These are phyloP conservation scores for Corylus heterophylla DNA, from an alignment of 306 rosid genomes.

Conservation along the genomic window DNA sequence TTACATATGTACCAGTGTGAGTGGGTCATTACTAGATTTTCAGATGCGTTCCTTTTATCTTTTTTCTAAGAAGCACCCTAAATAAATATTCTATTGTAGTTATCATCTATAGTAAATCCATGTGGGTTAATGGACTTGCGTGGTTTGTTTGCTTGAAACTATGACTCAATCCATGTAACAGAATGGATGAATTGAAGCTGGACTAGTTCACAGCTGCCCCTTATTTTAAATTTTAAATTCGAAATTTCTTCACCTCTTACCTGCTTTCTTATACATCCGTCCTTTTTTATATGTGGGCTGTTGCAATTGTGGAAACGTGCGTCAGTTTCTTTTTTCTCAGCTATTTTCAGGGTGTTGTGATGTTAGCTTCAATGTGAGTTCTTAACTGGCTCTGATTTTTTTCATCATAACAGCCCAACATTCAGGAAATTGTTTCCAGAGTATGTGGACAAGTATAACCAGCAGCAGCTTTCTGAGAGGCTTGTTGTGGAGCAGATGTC, in stretches of 20 bases:
- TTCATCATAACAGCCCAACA: conserved; percentile 54
- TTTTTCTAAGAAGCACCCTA: not conserved
- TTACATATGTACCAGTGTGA: not conserved
- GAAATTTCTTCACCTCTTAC: not conserved
- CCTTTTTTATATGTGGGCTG: not conserved
- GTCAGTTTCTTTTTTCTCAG: not conserved
- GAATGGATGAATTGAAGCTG: not conserved
- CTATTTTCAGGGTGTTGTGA: not conserved
- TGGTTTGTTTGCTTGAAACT: not conserved
- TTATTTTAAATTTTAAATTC: not conserved
- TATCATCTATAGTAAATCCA: not conserved
- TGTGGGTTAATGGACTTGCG: not conserved
- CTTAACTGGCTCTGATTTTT: conserved; percentile 13
- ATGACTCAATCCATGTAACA: not conserved
- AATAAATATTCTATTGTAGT: not conserved
- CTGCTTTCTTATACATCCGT: not conserved
- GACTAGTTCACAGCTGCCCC: not conserved
- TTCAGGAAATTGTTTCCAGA: conserved; percentile 93
- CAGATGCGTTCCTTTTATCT: not conserved
- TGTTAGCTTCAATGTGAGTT: conserved; percentile 19
- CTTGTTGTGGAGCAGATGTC: conserved; percentile 47
- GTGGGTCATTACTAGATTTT: not conserved
- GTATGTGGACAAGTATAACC: conserved; percentile 83
- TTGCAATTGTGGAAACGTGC: not conserved
- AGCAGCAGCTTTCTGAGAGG: conserved; percentile 62